Conservation (phyloP, 345 rosid genomes). For the Geranium rotundifolium region DNA sequence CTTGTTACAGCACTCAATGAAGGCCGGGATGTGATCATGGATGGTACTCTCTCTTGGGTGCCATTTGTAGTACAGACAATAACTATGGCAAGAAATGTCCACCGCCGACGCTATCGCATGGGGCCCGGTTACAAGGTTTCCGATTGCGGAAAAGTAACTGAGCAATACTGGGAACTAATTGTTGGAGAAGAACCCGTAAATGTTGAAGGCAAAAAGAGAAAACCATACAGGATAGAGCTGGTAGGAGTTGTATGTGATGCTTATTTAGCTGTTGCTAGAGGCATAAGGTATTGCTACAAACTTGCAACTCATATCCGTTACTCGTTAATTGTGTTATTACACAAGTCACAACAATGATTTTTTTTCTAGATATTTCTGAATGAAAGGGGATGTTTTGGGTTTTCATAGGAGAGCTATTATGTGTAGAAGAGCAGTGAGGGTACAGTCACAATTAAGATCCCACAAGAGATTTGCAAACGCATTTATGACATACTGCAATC, state of each 20-base stretch:
- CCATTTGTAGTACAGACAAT: constrained; percentile 83
- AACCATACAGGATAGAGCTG: constrained; percentile 83
- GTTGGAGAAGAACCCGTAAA: constrained; percentile 41
- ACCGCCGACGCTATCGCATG: constrained; percentile 78
- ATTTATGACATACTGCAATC: constrained; percentile 60
- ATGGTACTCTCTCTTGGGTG: constrained; percentile 85
- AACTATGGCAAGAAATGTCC: constrained; percentile 85
- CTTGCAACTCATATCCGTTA: too few relatives aligned
- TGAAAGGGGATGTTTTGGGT: not conserved
- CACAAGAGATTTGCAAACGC: constrained; percentile 87
- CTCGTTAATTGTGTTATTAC: too few relatives aligned
- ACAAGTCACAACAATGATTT: not conserved
- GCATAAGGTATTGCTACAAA: constrained; percentile 49
- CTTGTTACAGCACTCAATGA: constrained; percentile 85
- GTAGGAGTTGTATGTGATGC: constrained; percentile 98
- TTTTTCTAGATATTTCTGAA: not conserved
- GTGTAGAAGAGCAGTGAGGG: constrained; percentile 84
- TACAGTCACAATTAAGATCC: constrained; percentile 71
- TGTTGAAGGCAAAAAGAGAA: constrained; percentile 44
- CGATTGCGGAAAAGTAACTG: constrained; percentile 49
- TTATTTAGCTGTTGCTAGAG: constrained; percentile 81
- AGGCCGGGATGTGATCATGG: constrained; percentile 94
- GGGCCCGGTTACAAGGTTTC: constrained; percentile 62
- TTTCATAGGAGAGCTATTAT: constrained; percentile 77
- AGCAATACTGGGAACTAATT: constrained; percentile 72